phyloP scores from a whole-genome alignment of 306 rosid species.

The Casuarina glauca region DNA sequence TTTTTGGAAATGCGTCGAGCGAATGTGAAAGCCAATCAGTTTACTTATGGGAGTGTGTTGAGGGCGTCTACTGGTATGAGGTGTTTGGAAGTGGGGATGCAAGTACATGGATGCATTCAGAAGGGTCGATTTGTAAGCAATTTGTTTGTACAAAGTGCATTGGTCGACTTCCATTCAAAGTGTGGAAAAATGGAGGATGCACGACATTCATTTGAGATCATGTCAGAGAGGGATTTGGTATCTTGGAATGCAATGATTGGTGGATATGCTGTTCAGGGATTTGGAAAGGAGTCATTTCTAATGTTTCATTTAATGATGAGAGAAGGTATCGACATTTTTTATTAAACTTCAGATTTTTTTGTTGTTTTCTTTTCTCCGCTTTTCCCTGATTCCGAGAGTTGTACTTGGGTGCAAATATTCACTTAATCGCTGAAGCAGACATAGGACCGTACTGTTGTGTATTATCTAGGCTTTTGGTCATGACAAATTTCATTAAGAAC shows the following conservation, averaged over 20 bases:
- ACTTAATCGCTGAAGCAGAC: background rate
- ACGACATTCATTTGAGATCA: conserved; percentile 4
- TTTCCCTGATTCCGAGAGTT: background rate
- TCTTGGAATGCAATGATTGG: no score
- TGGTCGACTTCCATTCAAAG: no score
- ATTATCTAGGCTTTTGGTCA: no score
- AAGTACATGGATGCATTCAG: conserved; percentile 21
- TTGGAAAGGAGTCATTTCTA: no score
- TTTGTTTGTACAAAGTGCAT: conserved; percentile 17
- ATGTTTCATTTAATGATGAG: conserved; percentile 31
- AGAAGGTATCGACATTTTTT: conserved; percentile 24
- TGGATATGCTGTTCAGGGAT: no score
- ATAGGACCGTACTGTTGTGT: background rate
- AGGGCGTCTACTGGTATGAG: no score
- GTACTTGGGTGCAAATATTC: background rate
- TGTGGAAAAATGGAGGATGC: conserved; percentile 25
- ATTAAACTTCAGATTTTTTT: background rate
- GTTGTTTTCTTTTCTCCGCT: background rate
- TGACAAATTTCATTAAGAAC: no score
- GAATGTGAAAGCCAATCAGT: conserved; percentile 34
- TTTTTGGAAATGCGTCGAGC: conserved; percentile 26
- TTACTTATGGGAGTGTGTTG: background rate
- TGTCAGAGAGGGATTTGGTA: conserved; percentile 19
- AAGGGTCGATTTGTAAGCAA: conserved; percentile 28
- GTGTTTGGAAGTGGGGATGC: no score